Evolutionary conservation across 2,329 filamentous ascomycete species (phyloP), one percentile per base, ranked within the genome.

Genomic region (Hymenoscyphus scutula): DNA sequence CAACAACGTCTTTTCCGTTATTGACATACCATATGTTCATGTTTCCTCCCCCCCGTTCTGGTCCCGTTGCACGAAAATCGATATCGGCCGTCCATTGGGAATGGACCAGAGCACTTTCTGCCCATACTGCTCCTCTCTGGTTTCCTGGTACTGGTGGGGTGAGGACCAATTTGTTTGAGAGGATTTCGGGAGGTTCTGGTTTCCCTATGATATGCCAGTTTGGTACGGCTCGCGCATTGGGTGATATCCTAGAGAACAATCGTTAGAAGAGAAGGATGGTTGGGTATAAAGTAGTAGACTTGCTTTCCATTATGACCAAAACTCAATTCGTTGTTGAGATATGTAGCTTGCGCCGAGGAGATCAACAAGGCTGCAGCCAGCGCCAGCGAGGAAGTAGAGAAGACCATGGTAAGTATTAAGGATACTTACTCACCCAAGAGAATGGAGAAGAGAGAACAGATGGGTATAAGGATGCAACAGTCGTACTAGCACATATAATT

Each of bases 1-100:
- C 88, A 61, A 96, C 80, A 32, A 81, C 80, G 64, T 82, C 77
- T 69, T 84, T 78, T 34, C 90, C 89, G 64, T 90, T 84, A 70
- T 86, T 87, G 59, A 85, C 88, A 73, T 96, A 91, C 95, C 95
- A 99, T 71, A 99, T 82, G 77, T 98, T 94, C 69, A 99, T 80
- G 77, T 96, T 97, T 56, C 95, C 95, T 62, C 89, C 87, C 58
- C 88, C 92, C 69, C 91, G 82, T 74, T 98, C 95, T 66, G 89
- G 89, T 7, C 95, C 95, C 65, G 86, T 91, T 59, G 88, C 91
- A 69, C 95, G 86, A 77, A 99, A 97, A 73, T 95, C 89, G 69
- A 98, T 82, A 72, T 96, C 91, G 58, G 88, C 86, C 8, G 86
- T 84, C 92, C 92, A 99, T 75, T 88, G 83, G n/a, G 81, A 77